Base-by-base conservation (phyloP, 1,284 basidiomycete species). In the Sporisorium graminicola region DNA sequence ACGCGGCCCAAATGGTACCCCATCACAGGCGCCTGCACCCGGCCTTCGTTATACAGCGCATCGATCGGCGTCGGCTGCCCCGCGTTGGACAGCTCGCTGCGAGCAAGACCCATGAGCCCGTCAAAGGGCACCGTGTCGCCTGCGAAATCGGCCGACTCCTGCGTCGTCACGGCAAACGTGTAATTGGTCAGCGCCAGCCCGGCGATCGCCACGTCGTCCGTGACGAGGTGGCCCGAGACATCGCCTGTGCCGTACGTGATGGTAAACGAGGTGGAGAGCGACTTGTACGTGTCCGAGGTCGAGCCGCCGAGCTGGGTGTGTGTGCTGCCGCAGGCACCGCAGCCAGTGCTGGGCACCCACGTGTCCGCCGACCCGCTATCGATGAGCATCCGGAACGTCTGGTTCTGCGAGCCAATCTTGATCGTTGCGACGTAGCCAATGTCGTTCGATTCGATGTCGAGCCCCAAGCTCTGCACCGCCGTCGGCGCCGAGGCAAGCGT, bases 321-420 rank as follows among this genome's bases (percentile, higher is more conserved):
- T 14, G 61, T 63, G 14, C 56, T 54, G 0, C 74, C 69, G 33
- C 82, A 84, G 6, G 59, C 58, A 2, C 37, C 46, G 56, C 84
- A 85, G 8, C 65, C 33, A 10, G 74, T 67, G 59, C 69, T 69
- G 0, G 80, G 72, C 8, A 84, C 76, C 93, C 94, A 95, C 43
- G 93, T 88, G 85, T 95, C 94, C 16, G 92, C 91, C 9, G 91
- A 93, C 35, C 94, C 94, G 27, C 92, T 92, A 86, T 95, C 94
- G 60, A 85, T 76, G 55, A 95, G 88, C 80, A 95, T 86, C 35
- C 88, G 87, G 86, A 92, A 95, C 78, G 90, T 86, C 46, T 86
- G 87, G 2, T 91, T 89, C n/a, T 92, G 92, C 3, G 91, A 92
- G 42, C 93, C 93, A 73, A 95, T 90, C 84, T 92, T 89, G 35